Conservation (phyloP, 225 moss, liverwort and hornwort genomes). For the Antitrichia curtipendula region DNA sequence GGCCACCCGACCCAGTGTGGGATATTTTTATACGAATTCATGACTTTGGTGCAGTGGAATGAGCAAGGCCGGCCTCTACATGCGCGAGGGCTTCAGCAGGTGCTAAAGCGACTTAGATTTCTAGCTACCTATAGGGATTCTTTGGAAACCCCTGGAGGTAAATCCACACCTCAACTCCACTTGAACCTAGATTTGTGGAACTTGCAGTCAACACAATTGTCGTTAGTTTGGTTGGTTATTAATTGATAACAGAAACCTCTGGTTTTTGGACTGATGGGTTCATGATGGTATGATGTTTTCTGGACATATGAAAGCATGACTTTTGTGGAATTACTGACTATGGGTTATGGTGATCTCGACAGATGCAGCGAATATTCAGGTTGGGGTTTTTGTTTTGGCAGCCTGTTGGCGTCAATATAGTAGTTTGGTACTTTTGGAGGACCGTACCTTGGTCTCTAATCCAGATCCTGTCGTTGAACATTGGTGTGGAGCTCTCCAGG, state of each 20-base stretch:
- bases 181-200: background rate
- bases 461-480: slow-evolving; percentile 64
- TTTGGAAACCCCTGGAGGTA: slow-evolving; percentile 43
- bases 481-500: slow-evolving; percentile 93
- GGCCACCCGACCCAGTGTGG: background rate
- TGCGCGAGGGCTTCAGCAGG: slow-evolving; percentile 73
- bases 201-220: background rate
- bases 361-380: slow-evolving; percentile 25
- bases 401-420: slow-evolving; percentile 90
- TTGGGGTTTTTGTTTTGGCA: slow-evolving; percentile 73
- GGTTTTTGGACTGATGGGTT: background rate
- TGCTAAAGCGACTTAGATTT: slow-evolving; percentile 53
- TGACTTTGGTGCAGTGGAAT: slow-evolving; percentile 60
- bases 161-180: background rate
- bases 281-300: background rate
- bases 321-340: background rate
- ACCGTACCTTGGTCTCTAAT: slow-evolving; percentile 50
- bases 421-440: slow-evolving; percentile 60
- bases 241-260: background rate
- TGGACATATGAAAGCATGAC: background rate
- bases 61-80: slow-evolving; percentile 59
- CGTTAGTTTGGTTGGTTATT: background rate
- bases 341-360: background rate
- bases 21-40: background rate
- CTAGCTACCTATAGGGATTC: slow-evolving; percentile 76